Percentiles rank a stretch among this genome's conserved stretches.
Conservation (phyloP, 2,329 filamentous ascomycete species). For the Paecilomyces dactylethromorphus region DNA sequence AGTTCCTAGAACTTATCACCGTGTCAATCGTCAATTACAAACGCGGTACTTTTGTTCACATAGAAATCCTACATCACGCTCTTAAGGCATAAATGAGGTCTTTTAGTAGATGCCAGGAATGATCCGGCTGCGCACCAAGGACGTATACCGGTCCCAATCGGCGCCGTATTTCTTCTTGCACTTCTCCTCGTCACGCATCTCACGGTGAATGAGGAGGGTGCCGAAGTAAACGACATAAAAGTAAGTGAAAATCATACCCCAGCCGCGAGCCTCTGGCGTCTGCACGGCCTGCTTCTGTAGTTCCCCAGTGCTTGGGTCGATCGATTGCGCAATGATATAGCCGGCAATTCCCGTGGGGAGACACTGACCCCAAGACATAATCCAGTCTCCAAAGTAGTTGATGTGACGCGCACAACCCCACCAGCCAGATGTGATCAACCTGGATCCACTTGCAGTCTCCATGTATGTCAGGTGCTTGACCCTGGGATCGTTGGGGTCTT, state of each 20-base stretch:
- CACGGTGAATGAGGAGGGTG: slow-evolving; percentile 76
- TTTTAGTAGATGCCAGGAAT: slow-evolving; percentile 74
- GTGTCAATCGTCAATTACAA: not conserved
- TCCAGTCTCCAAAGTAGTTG: slow-evolving; percentile 94
- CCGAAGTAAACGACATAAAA: slow-evolving; percentile 94
- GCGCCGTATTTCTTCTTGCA: slow-evolving; percentile 85
- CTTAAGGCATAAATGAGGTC: not conserved
- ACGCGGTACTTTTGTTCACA: not conserved
- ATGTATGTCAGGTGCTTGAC: slow-evolving; percentile 80
- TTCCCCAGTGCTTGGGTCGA: slow-evolving; percentile 47
- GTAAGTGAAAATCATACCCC: slow-evolving; percentile 84
- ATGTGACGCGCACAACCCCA: slow-evolving; percentile 90
- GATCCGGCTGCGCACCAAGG: slow-evolving; percentile 73
- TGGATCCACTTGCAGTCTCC: slow-evolving; percentile 73
- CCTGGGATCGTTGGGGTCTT: slow-evolving; percentile 70
- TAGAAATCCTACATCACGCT: not conserved
- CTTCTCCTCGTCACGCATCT: slow-evolving; percentile 83
- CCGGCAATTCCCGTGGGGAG: slow-evolving; percentile 80
- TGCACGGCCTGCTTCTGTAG: slow-evolving; percentile 67
- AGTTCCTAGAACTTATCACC: not conserved
- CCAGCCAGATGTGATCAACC: slow-evolving; percentile 80
- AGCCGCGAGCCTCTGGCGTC: slow-evolving; percentile 67
- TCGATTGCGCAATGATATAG: slow-evolving; percentile 58
- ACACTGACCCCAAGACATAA: slow-evolving; percentile 86
- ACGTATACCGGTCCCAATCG: slow-evolving; percentile 86